Evolutionary conservation across 2,329 filamentous ascomycete genomes (phyloP).

Genomic region (Leptoxyphium fumago): DNA sequence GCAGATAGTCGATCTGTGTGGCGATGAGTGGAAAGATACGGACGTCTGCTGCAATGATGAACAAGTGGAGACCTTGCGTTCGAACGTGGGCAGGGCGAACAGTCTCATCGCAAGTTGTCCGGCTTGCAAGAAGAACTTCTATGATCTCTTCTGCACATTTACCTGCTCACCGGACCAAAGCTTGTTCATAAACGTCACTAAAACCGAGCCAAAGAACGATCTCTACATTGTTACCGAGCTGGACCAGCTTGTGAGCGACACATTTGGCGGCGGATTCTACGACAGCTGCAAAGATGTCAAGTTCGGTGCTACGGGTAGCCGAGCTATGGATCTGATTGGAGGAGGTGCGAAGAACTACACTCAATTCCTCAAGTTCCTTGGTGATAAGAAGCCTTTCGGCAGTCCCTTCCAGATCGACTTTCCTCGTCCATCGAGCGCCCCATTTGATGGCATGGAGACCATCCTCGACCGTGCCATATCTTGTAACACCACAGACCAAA

Average conservation of each 20-base stretch:
- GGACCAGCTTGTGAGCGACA: conserved; percentile 72
- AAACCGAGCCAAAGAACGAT: conserved; percentile 42
- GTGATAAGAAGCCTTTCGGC: conserved; percentile 75
- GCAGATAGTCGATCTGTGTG: conserved; percentile 73
- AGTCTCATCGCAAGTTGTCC: conserved; percentile 86
- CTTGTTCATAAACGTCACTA: conserved; percentile 83
- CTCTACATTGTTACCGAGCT: conserved; percentile 69
- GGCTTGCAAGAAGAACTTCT: conserved; percentile 97
- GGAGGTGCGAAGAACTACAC: conserved; percentile 85
- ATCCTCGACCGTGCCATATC: conserved; percentile 60
- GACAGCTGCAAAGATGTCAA: conserved; percentile 99
- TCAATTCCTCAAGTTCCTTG: conserved; percentile 77
- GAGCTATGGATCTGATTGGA: conserved; percentile 90
- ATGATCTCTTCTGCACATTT: conserved; percentile 94
- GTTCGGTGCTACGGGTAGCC: conserved; percentile 84
- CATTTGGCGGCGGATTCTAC: conserved; percentile 79
- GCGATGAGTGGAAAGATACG: conserved; percentile 68
- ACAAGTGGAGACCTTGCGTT: conserved; percentile 69
- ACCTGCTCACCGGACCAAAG: conserved; percentile 97
- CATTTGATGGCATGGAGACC: conserved; percentile 53
- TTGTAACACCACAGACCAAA: conserved; percentile 78
- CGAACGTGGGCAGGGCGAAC: conserved; percentile 74
- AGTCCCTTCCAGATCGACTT: conserved; percentile 99
- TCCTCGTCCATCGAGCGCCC: conserved; percentile 42
- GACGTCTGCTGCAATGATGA: conserved; percentile 73